These are phyloP conservation scores for Penicillium sp. DNA, from an alignment of 2,329 filamentous ascomycete species.

Conservation along the genomic window DNA sequence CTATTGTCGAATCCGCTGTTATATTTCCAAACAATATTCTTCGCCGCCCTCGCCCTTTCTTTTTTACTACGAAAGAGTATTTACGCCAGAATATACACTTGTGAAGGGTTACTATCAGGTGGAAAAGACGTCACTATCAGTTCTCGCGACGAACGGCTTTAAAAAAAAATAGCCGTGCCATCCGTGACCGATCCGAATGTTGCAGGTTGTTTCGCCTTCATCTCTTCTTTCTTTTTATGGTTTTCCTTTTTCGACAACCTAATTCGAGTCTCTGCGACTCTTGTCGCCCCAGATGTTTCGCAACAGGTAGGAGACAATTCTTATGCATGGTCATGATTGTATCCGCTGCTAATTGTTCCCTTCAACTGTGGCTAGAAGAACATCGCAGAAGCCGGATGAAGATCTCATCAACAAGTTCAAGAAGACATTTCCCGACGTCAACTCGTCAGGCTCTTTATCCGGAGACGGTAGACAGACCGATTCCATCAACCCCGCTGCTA, in stretches of 20 bases:
- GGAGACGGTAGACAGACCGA: constrained; percentile 31
- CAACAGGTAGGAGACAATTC: constrained; percentile 40
- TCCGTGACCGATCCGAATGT: constrained; percentile 14
- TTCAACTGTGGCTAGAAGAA: constrained; percentile 52
- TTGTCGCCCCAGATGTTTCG: constrained; percentile 40
- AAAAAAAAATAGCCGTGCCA: neutral
- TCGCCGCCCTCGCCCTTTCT: neutral
- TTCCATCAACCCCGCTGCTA: constrained; percentile 28
- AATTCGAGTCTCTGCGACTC: constrained; percentile 10
- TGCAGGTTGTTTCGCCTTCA: constrained; percentile 14
- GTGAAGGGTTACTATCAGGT: neutral
- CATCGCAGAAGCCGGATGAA: constrained; percentile 79
- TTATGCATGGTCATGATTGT: neutral
- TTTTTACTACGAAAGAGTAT: too few species aligned
- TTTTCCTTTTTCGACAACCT: constrained; percentile 14
- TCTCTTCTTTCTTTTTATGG: constrained; percentile 12
- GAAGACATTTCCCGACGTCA: constrained; percentile 73
- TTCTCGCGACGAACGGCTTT: neutral
- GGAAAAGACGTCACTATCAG: neutral
- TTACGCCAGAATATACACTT: neutral
- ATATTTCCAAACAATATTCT: too few species aligned
- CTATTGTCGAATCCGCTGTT: neutral
- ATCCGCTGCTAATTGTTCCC: neutral
- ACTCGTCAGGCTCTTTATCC: constrained; percentile 44
- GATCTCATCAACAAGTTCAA: constrained; percentile 82